Conservation (phyloP, 192 early-diverging fungal species). For the Backusella westeae region DNA sequence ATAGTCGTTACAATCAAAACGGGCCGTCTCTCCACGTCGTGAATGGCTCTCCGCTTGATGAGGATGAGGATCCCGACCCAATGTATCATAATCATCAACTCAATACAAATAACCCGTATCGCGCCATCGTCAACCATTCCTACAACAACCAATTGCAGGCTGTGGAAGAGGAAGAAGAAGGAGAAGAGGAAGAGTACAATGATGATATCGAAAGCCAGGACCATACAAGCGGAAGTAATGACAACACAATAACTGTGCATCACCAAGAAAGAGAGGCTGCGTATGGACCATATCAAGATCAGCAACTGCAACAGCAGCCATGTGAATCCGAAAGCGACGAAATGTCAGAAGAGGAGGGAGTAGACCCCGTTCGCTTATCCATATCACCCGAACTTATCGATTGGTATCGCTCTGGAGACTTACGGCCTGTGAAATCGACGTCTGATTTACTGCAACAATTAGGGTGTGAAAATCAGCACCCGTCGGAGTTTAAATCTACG, state of each 20-base stretch:
- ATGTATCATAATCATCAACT: neutral
- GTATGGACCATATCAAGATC: neutral
- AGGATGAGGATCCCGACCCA: neutral
- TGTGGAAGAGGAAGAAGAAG: conserved; percentile 2
- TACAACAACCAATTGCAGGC: neutral
- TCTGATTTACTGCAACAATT: conserved; percentile 5
- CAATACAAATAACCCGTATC: conserved; percentile 12
- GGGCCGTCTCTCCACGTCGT: conserved; percentile 7
- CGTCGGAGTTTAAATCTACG: neutral
- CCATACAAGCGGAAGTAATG: neutral
- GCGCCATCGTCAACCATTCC: neutral
- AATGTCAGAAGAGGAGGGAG: neutral
- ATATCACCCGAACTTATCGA: conserved; percentile 8
- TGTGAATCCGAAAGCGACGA: neutral
- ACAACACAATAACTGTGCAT: neutral
- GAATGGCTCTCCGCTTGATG: neutral
- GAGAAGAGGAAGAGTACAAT: neutral
- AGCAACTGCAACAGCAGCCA: neutral
- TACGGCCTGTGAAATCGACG: too few relatives aligned
- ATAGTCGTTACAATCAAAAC: conserved; percentile 10
- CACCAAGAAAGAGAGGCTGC: neutral
- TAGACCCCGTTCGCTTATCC: neutral
- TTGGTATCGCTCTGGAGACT: conserved; percentile 11
- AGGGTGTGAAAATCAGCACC: neutral
- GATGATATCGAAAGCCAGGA: neutral